Conservation (phyloP, 2,329 filamentous ascomycete genomes). For the Xylaria sp. region DNA sequence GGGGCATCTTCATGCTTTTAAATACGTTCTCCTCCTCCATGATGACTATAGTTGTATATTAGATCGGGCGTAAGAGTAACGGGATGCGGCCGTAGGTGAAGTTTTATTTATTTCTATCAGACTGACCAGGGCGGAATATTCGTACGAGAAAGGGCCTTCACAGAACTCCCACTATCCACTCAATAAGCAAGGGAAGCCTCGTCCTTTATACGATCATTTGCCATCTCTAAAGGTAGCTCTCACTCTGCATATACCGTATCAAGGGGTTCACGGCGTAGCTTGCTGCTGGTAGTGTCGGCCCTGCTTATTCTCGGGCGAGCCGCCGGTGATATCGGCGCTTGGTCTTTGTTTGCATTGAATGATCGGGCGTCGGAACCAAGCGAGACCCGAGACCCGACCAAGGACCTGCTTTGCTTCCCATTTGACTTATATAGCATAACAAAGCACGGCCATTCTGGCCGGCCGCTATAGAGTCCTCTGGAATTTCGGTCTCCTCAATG, state of each 20-base stretch:
- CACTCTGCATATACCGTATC: background rate
- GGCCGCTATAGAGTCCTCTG: too few relatives aligned
- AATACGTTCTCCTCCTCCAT: constrained; percentile 24
- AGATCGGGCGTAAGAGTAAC: background rate
- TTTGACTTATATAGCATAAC: too few relatives aligned
- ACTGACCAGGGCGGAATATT: background rate
- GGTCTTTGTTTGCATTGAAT: too few relatives aligned
- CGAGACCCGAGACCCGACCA: too few relatives aligned
- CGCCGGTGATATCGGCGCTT: too few relatives aligned
- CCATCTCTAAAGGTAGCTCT: background rate
- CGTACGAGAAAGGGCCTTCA: background rate
- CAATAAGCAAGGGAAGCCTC: background rate
- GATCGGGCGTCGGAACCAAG: too few relatives aligned
- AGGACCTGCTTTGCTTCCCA: too few relatives aligned
- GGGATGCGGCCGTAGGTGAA: background rate
- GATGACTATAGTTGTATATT: background rate
- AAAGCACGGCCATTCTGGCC: too few relatives aligned
- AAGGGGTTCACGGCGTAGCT: background rate
- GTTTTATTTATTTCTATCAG: background rate
- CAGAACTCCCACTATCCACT: background rate
- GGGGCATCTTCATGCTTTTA: constrained; percentile 39
- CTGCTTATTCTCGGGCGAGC: too few relatives aligned
- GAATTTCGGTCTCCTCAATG: too few relatives aligned
- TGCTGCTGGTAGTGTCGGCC: background rate
- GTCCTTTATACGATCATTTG: background rate